phyloP scores from a whole-genome alignment of 2,329 filamentous ascomycete species.

The Trichoderma brevicompactum region DNA sequence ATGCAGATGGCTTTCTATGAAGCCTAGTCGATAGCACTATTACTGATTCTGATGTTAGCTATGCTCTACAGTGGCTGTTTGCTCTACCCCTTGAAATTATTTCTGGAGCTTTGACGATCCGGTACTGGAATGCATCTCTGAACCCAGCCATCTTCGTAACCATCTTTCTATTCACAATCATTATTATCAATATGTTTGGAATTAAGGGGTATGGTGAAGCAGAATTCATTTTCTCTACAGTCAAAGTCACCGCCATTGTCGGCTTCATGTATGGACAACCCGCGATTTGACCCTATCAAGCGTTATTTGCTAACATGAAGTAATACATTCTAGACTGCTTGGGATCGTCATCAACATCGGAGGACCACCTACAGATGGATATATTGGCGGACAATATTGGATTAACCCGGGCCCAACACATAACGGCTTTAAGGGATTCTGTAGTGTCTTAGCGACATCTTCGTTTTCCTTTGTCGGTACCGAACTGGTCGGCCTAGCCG shows the following conservation, averaged over 20 bases:
- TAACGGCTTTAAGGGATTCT: slow-evolving; percentile 15
- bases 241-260: slow-evolving; percentile 17
- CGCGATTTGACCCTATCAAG: too few relatives aligned
- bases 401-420: slow-evolving; percentile 1
- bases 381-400: slow-evolving; percentile 15
- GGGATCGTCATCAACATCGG: slow-evolving; percentile 14
- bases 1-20: not conserved
- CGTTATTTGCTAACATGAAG: not conserved
- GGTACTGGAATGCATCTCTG: slow-evolving; percentile 16
- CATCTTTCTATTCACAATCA: slow-evolving; percentile 1
- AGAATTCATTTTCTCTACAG: slow-evolving; percentile 14
- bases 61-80: slow-evolving; percentile 15
- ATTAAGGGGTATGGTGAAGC: slow-evolving; percentile 18
- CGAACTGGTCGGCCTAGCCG: slow-evolving; percentile 5
- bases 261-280: slow-evolving; percentile 8
- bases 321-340: not conserved
- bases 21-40: too few relatives aligned
- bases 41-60: not conserved
- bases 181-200: not conserved
- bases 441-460: slow-evolving; percentile 7
- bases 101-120: slow-evolving; percentile 6
- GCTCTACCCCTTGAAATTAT: slow-evolving; percentile 8
- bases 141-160: slow-evolving; percentile 17
- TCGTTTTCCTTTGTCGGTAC: slow-evolving; percentile 18
- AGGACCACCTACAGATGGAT: slow-evolving; percentile 11